Base-by-base conservation (phyloP, 306 rosid species). In the Rubus idaeus region DNA sequence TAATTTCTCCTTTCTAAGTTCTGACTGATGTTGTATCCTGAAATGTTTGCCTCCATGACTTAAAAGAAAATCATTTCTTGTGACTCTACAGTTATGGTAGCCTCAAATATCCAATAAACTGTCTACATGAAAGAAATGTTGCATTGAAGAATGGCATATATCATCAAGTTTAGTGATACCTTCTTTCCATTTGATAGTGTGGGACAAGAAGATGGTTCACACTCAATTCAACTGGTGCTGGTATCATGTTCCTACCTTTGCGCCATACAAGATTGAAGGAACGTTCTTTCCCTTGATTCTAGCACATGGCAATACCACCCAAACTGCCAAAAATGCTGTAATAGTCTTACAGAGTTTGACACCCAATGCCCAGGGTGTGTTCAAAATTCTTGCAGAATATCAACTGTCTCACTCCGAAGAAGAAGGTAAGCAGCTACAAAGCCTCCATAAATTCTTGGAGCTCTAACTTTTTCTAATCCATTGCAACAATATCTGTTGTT, bases 191-290 rank as follows among this genome's bases (percentile, higher is more conserved):
- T 64, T 75, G 77, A 60, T 85, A 92, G 97, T 88, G 85, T 95
- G 99, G 99, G 99, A 92, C 96, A 95, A 95, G 92, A 89, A 87
- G 87, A 95, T 92, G 97, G 87, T 89, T 75, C 96, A 89, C 81
- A 88, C 92, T 23, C 97, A 88, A 75, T 92, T 92, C 87, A 95
- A 90, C 71, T 95, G 99, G 99, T 84, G 88, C 79, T 95, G 99
- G 99, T 78, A 88, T 84, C 97, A 95, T 74, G 91, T 95, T 74
- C 97, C 97, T 63, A 95, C 99, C 55, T 95, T 90, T 81, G 87
- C 89, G 4, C 88, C 96, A 57, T 95, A 92, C 80, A 92, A 81
- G 85, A 77, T 87, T 40, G 97, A 95, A 92, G 96, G 92, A 75
- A 86, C 83, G 88, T 89, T 89, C 82, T 89, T 87, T 78, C 97